Evolutionary conservation across 345 rosid genomes (phyloP).

Genomic region (Clarkia xantiana): DNA sequence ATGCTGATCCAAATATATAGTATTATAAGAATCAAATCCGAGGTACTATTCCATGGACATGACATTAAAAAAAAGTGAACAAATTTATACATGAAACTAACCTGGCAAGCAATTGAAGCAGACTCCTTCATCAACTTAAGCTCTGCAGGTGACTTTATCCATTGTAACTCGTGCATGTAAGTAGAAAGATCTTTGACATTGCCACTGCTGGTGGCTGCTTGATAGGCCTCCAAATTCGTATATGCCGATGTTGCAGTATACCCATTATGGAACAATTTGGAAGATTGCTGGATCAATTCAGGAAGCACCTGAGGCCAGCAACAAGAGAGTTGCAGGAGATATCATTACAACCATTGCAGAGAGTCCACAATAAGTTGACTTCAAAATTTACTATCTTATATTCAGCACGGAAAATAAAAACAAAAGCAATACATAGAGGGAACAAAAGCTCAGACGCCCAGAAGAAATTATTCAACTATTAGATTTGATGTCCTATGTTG

Average conservation of each 20-base stretch:
- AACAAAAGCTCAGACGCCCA: too few species aligned
- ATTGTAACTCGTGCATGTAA: conserved; percentile 56
- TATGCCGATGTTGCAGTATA: conserved; percentile 48
- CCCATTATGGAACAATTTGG: conserved; percentile 63
- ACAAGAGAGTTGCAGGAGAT: not conserved
- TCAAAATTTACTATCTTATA: too few species aligned
- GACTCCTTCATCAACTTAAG: conserved; percentile 84
- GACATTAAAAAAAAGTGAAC: not conserved
- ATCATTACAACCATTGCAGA: too few species aligned
- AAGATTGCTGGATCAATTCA: conserved; percentile 50
- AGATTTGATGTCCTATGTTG: too few species aligned
- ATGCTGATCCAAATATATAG: not conserved
- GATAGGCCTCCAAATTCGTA: conserved; percentile 56
- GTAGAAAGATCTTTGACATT: conserved; percentile 50
- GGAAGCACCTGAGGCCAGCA: conserved; percentile 63
- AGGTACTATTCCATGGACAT: too few species aligned
- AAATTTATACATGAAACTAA: conserved; percentile 16
- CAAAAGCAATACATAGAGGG: too few species aligned
- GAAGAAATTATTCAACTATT: too few species aligned
- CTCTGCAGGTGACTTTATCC: conserved; percentile 83
- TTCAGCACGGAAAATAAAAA: too few species aligned
- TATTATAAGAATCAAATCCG: not conserved
- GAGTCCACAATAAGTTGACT: too few species aligned
- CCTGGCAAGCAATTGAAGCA: conserved; percentile 96
- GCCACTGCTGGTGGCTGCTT: conserved; percentile 29